phyloP scores from a whole-genome alignment of 768 basidiomycete species.

The Floccularia luteovirens region DNA sequence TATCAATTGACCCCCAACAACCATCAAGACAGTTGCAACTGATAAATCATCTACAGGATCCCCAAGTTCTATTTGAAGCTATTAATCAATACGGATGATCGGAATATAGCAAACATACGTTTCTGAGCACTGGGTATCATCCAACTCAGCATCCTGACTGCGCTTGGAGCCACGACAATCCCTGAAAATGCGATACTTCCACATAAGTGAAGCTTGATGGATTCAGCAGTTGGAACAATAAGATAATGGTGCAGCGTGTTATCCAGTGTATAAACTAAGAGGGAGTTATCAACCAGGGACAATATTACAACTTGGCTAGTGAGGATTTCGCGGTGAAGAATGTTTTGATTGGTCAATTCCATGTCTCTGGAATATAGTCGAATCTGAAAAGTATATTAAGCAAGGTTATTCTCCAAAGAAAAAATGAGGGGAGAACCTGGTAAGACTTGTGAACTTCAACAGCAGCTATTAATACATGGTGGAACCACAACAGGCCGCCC shows the following conservation, averaged over 20 bases:
- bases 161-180: slow-evolving; percentile 74
- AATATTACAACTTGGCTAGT: slow-evolving; percentile 76
- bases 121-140: slow-evolving; percentile 93
- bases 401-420: slow-evolving; percentile 3
- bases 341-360: slow-evolving; percentile 75
- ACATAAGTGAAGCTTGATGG: slow-evolving; percentile 83
- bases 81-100: not conserved
- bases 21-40: slow-evolving; percentile 92
- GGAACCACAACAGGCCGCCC: slow-evolving; percentile 95
- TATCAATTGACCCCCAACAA: slow-evolving; percentile 88
- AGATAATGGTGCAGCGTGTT: slow-evolving; percentile 92
- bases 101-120: slow-evolving; percentile 41
- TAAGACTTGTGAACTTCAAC: slow-evolving; percentile 76
- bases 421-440: slow-evolving; percentile 41
- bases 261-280: slow-evolving; percentile 90
- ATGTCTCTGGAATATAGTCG: slow-evolving; percentile 91
- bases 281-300: slow-evolving; percentile 89
- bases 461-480: slow-evolving; percentile 88
- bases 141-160: slow-evolving; percentile 93
- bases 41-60: slow-evolving; percentile 91
- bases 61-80: slow-evolving; percentile 60
- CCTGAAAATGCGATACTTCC: slow-evolving; percentile 94
- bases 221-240: slow-evolving; percentile 76
- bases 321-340: slow-evolving; percentile 75
- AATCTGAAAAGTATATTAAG: slow-evolving; percentile 40